Evolutionary conservation across 257 asterid genomes (phyloP).

Genomic region (Cinchona pubescens): DNA sequence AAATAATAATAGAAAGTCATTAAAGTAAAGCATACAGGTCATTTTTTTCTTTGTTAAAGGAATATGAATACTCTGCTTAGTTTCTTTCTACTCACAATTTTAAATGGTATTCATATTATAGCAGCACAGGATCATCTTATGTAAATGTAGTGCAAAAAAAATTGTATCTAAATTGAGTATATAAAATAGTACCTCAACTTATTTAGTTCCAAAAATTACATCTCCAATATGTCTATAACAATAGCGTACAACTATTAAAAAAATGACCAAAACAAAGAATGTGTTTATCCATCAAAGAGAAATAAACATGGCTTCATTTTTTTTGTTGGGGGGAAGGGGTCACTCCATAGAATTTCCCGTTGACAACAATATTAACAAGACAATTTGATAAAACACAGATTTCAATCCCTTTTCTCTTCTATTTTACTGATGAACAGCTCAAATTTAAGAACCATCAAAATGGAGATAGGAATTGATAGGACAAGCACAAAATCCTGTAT

Average conservation of each 20-base stretch:
- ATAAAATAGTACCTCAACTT: neutral
- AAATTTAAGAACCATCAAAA: too few species aligned
- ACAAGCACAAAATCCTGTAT: neutral
- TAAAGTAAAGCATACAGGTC: neutral
- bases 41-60: neutral
- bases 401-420: too few species aligned
- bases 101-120: neutral
- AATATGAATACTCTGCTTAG: neutral
- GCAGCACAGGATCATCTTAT: neutral
- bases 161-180: neutral
- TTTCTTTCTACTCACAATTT: neutral
- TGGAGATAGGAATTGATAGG: neutral
- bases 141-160: slow-evolving; percentile 4
- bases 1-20: slow-evolving; percentile 7
- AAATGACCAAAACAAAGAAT: neutral
- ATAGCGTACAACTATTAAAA: neutral
- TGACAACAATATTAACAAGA: too few species aligned
- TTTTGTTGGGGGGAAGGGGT: neutral
- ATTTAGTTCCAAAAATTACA: neutral
- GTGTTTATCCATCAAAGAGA: too few species aligned
- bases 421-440: too few species aligned
- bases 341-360: too few species aligned
- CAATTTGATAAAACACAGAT: too few species aligned
- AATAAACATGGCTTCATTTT: neutral
- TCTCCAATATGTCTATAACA: neutral